Evolutionary conservation across 306 rosid species (phyloP), one percentile per base, ranked within the genome.

Genomic region (Aeschynomene evenia): DNA sequence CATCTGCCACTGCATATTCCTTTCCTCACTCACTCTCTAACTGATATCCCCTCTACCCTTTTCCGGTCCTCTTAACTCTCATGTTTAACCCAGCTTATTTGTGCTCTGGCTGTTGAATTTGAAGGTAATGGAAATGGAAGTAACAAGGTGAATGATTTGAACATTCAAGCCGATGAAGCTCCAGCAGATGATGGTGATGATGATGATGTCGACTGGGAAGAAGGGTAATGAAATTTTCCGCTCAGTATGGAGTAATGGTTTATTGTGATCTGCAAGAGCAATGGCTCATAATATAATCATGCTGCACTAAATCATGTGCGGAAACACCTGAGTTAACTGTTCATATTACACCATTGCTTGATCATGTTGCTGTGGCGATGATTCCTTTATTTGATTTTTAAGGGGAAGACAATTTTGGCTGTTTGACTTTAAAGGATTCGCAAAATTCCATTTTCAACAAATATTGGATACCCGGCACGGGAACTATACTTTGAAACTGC

Each of bases 201-300:
- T 4, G 86, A 79, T 20, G 82, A 85, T 21, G 77, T 88, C 21
- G 90, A 88, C 66, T 85, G 94, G 94, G 94, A 88, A 86, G 94
- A 88, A 81, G 87, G 90, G 23, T 88, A 54, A 74, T 75, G 76
- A 49, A 9, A 11, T 60, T 60, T 4, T 6, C 21, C 7, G 18
- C 6, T 46, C 22, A 16, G 13, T 49, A 19, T 45, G 21, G 15
- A n/a, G 9, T n/a, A 45, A 45, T n/a, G 51, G 21, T 16, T 45
- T 45, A 5, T 45, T 45, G 20, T 45, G 51, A 45, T 5, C 18
- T 45, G n/a, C 51, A n/a, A 45, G 51, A 16, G 19, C 16, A 42
- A 42, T 15, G 49, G 6, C 6, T 37, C 43, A 8, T 37, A 0
- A 37, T n/a, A 13, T 40, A 40, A n/a, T 14, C 48, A 40, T 40